Base-by-base conservation (phyloP, 1,284 basidiomycete genomes). In the Butyriboletus appendiculatus region DNA sequence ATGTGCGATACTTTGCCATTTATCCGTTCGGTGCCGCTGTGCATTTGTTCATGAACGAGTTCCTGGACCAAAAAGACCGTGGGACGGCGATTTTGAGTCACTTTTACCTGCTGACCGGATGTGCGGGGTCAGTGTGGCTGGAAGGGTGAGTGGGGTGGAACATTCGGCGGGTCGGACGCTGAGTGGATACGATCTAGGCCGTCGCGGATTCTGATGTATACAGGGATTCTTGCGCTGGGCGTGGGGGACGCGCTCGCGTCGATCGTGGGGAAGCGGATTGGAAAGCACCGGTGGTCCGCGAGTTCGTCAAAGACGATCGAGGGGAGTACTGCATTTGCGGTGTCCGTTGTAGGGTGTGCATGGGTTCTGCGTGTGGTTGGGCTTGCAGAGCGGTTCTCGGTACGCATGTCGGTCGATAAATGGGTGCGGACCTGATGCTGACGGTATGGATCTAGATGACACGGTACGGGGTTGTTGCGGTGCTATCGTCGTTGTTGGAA, bases 11-110 rank as follows among this genome's bases (percentile, higher is more conserved):
- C 74, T 99, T 98, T 73, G 97, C 97, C 33, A 83, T 99, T 32
- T 98, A 96, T 74, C 97, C 97, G 4, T 91, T 98, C 63, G 95
- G 96, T 9, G 96, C 93, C 5, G 81, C 86, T 12, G 85, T 99
- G 26, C 97, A 99, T 74, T 76, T 98, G 57, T 99, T 99, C 75
- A 88, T 99, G 81, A 92, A 90, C 75, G 96, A 99, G 72, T 99
- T 99, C 67, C 77, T 98, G 67, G 97, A 99, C 71, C 80, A 90
- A 63, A 95, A 96, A 76, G 97, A 99, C 72, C 84, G 88, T 45
- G 97, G 97, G 6, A 97, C 96, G 10, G 97, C 96, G 12, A 97
- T 99, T 63, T 73, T 99, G 58, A 95, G 92, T 66, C 97, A 99
- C 73, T 98, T 99, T 67, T 99, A 98, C 76, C 77, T 99, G 44